Evolutionary conservation across 768 basidiomycete genomes (phyloP).

Genomic region (Auriscalpium orientale): DNA sequence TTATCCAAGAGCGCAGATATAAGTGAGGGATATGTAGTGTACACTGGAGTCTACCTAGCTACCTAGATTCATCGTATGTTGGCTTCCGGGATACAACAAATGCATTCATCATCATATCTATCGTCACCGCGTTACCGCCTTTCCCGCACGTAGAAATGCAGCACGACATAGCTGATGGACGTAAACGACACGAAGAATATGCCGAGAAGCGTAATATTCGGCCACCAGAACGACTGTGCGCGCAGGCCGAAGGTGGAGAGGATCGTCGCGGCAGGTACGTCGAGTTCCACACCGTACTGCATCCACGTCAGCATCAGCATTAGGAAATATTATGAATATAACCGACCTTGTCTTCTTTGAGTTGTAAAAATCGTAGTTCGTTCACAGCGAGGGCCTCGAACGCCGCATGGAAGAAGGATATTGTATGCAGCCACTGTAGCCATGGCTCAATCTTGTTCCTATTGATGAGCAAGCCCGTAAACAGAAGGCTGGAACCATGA

Average conservation of each 20-base stretch:
- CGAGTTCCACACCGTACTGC: conserved; percentile 93
- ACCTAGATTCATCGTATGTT: too few relatives aligned
- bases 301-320: conserved; percentile 2
- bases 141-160: conserved; percentile 90
- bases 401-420: conserved; percentile 98
- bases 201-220: conserved; percentile 78
- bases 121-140: conserved; percentile 28
- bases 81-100: too few relatives aligned
- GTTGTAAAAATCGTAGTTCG: conserved; percentile 86
- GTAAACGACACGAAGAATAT: conserved; percentile 86
- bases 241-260: conserved; percentile 89
- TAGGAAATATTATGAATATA: background rate
- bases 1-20: too few relatives aligned
- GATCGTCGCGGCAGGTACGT: conserved; percentile 94
- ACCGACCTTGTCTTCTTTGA: conserved; percentile 83
- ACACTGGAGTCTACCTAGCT: too few relatives aligned
- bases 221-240: conserved; percentile 99
- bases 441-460: conserved; percentile 69
- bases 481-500: conserved; percentile 59
- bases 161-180: conserved; percentile 62
- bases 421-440: conserved; percentile 80
- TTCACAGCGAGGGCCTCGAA: conserved; percentile 98
- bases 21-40: too few relatives aligned
- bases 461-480: conserved; percentile 94
- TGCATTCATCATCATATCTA: too few relatives aligned